Conservation (phyloP, 1,284 basidiomycete genomes). For the Lignosus rhinocerotis region DNA sequence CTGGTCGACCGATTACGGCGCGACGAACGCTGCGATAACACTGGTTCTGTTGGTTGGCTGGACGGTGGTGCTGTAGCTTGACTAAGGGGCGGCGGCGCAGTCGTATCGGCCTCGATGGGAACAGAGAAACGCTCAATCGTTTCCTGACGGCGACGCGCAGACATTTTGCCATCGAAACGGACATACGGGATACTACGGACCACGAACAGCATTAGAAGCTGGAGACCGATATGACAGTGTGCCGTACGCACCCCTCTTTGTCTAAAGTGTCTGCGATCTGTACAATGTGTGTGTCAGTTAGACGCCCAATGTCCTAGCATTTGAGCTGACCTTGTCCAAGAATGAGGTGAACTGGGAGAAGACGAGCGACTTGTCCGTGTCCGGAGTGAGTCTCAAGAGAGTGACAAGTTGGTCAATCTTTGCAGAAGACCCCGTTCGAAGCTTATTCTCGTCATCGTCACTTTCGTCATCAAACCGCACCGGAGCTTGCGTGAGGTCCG, state of each 20-base stretch:
- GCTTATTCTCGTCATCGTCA: conserved; percentile 42
- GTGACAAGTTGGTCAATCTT: conserved; percentile 82
- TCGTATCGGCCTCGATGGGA: conserved; percentile 47
- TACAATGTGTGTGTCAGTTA: not conserved
- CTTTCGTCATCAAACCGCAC: conserved; percentile 40
- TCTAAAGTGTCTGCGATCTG: conserved; percentile 74
- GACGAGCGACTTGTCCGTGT: conserved; percentile 76
- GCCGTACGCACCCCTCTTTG: conserved; percentile 52
- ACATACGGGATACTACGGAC: conserved; percentile 68
- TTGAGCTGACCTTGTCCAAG: conserved; percentile 65
- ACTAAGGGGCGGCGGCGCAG: conserved; percentile 6
- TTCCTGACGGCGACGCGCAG: conserved; percentile 74
- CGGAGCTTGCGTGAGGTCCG: conserved; percentile 63
- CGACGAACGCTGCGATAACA: conserved; percentile 21
- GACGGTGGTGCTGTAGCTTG: conserved; percentile 13
- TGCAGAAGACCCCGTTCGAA: conserved; percentile 64
- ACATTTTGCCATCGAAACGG: conserved; percentile 84
- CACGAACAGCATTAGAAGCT: too few species aligned
- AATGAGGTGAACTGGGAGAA: conserved; percentile 88
- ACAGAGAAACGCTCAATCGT: conserved; percentile 73
- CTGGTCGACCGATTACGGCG: conserved; percentile 25
- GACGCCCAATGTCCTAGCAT: not conserved
- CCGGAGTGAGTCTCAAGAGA: conserved; percentile 68
- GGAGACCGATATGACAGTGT: not conserved
- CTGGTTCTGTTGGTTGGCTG: conserved; percentile 10